A percentile compares a stretch with the other conserved stretches of the same genome.
Conservation (phyloP, 495 filamentous ascomycete species). For the Aspergillus conjunctus region DNA sequence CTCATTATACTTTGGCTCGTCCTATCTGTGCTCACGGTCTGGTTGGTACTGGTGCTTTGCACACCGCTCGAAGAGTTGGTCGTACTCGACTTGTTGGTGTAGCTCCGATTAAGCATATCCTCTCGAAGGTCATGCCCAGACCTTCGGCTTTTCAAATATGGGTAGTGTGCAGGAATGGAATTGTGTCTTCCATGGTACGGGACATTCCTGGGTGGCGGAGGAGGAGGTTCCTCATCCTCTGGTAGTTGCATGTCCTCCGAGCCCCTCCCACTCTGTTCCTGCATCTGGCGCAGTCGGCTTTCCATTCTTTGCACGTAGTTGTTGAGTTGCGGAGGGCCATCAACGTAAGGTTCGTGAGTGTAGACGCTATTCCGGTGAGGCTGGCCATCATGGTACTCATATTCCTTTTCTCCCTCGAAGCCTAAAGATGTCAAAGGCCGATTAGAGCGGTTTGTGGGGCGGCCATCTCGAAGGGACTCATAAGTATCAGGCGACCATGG, state of each 20-base stretch:
- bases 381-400: slow-evolving; percentile 38
- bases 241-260: slow-evolving; percentile 39
- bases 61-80: slow-evolving; percentile 72
- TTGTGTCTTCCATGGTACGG: slow-evolving; percentile 46
- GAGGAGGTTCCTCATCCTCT: slow-evolving; percentile 58
- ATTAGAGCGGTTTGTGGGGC: slow-evolving; percentile 30
- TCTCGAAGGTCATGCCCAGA: slow-evolving; percentile 82
- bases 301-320: slow-evolving; percentile 93
- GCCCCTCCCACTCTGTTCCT: slow-evolving; percentile 56
- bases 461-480: slow-evolving; percentile 56
- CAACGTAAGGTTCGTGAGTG: slow-evolving; percentile 50
- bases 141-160: slow-evolving; percentile 60
- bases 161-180: slow-evolving; percentile 45
- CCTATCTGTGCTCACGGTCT: slow-evolving; percentile 69
- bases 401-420: slow-evolving; percentile 58
- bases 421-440: slow-evolving; percentile 76
- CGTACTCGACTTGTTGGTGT: slow-evolving; percentile 83
- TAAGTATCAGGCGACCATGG: slow-evolving; percentile 94
- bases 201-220: slow-evolving; percentile 63
- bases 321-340: slow-evolving; percentile 68
- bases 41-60: slow-evolving; percentile 71
- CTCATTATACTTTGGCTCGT: slow-evolving; percentile 92
- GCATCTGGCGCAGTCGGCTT: slow-evolving; percentile 70
- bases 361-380: slow-evolving; percentile 41
- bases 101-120: slow-evolving; percentile 69